Percentiles rank a stretch among this genome's conserved stretches.
Conservation (phyloP, 371 early-diverging fungal genomes). For the Rhizopus arrhizus region DNA sequence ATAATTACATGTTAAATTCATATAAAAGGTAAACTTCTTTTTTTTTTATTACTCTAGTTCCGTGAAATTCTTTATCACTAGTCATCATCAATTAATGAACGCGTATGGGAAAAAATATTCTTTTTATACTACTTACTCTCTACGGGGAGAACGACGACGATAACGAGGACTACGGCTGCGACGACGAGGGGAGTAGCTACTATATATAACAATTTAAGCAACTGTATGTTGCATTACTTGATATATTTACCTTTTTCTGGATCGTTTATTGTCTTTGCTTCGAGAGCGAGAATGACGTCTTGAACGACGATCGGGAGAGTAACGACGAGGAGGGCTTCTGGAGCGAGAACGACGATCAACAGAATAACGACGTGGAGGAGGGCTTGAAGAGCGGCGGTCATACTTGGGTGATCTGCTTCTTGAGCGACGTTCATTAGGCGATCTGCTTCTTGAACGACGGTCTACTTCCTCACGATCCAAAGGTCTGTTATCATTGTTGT, state of each 20-base stretch:
- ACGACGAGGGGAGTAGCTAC: constrained; percentile 31
- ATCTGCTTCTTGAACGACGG: constrained; percentile 20
- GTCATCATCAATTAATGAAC: neutral
- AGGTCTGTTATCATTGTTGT: constrained; percentile 13
- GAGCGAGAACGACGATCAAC: constrained; percentile 15
- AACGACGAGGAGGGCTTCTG: constrained; percentile 33
- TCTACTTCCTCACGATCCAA: constrained; percentile 11
- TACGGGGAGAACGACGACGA: constrained; percentile 33
- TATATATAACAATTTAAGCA: neutral
- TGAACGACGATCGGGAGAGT: constrained; percentile 25
- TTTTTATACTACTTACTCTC: constrained; percentile 21
- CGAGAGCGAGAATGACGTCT: constrained; percentile 39
- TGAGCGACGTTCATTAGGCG: constrained; percentile 32
- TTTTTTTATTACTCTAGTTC: constrained; percentile 36
- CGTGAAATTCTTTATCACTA: constrained; percentile 49
- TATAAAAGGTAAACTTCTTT: neutral
- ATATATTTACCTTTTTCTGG: constrained; percentile 31
- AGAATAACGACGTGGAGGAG: constrained; percentile 33
- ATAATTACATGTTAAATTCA: neutral
- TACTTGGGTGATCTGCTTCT: constrained; percentile 23
- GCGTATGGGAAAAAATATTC: neutral
- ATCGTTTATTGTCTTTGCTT: constrained; percentile 33
- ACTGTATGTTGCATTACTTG: neutral
- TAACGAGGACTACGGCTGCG: constrained; percentile 40
- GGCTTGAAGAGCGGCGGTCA: constrained; percentile 27